Percentiles rank a stretch among this genome's conserved stretches.
Evolutionary conservation across 208 protist genomes (phyloP).

Genomic region (Trypanosoma scelopori): DNA sequence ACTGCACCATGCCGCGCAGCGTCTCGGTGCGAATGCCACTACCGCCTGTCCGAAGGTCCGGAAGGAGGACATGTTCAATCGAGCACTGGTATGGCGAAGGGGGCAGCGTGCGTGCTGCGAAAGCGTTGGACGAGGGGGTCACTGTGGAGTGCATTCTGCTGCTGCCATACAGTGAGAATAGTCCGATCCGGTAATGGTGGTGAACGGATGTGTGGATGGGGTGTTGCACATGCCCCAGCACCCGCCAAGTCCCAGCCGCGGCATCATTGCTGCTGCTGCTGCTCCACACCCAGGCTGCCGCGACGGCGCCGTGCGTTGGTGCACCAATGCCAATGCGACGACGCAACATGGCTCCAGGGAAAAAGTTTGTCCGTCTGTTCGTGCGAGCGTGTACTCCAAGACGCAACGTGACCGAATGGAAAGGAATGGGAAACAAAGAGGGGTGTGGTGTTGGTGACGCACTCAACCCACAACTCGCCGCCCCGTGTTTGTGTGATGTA

Average conservation of each 20-base stretch:
- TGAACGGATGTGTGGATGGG: neutral
- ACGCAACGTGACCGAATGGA: neutral
- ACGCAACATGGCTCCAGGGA: constrained; percentile 13
- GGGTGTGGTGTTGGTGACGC: neutral
- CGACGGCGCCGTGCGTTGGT: neutral
- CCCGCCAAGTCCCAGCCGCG: neutral
- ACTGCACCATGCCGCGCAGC: constrained; percentile 54
- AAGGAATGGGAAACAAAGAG: neutral
- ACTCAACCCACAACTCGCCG: too few species aligned
- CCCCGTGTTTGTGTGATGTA: too few species aligned
- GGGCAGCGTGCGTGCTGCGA: neutral
- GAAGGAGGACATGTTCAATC: constrained; percentile 34
- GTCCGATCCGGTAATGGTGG: neutral
- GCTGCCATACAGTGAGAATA: neutral
- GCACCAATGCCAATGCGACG: constrained; percentile 8
- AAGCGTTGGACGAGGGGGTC: neutral
- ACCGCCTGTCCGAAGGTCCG: neutral
- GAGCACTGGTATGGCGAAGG: constrained; percentile 29
- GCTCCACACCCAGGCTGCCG: too few species aligned
- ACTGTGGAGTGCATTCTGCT: constrained; percentile 15
- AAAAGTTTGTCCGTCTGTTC: neutral
- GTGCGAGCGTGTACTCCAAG: neutral
- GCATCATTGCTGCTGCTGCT: neutral
- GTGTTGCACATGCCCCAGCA: neutral
- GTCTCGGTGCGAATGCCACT: constrained; percentile 29